phyloP scores from a whole-genome alignment of 352 stramenopile genomes.

The Globisporangium solare region DNA sequence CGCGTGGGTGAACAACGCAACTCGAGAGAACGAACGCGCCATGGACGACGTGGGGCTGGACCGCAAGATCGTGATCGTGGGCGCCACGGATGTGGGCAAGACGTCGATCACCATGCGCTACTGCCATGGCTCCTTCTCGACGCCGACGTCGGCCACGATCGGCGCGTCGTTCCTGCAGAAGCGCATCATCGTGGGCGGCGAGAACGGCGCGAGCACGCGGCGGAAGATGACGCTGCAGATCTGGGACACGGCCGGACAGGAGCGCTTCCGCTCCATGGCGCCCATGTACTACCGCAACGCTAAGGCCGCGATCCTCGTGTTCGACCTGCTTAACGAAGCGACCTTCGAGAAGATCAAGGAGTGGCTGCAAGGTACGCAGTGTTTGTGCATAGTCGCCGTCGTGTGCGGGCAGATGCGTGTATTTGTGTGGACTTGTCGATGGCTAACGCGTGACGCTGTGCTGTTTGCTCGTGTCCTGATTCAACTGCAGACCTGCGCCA shows the following conservation, averaged over 20 bases:
- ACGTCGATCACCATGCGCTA: conserved; percentile 88
- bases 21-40: background rate
- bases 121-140: conserved; percentile 82
- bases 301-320: conserved; percentile 84
- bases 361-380: conserved; percentile 64
- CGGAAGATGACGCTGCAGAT: conserved; percentile 88
- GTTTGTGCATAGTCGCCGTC: background rate
- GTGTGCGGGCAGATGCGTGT: background rate
- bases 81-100: conserved; percentile 85
- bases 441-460: background rate
- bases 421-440: background rate
- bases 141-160: conserved; percentile 80
- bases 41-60: conserved; percentile 87
- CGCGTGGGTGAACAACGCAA: background rate
- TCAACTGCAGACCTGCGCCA: conserved; percentile 57
- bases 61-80: conserved; percentile 88
- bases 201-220: conserved; percentile 24
- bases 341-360: conserved; percentile 87
- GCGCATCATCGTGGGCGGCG: conserved; percentile 61
- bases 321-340: conserved; percentile 70
- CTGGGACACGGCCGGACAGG: conserved; percentile 78
- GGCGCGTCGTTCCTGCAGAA: conserved; percentile 87
- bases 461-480: background rate
- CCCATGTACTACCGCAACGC: conserved; percentile 90
- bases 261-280: conserved; percentile 84